These are phyloP conservation scores for Eucalyptus leucophloia DNA, from an alignment of 345 rosid species.

Conservation along the genomic window DNA sequence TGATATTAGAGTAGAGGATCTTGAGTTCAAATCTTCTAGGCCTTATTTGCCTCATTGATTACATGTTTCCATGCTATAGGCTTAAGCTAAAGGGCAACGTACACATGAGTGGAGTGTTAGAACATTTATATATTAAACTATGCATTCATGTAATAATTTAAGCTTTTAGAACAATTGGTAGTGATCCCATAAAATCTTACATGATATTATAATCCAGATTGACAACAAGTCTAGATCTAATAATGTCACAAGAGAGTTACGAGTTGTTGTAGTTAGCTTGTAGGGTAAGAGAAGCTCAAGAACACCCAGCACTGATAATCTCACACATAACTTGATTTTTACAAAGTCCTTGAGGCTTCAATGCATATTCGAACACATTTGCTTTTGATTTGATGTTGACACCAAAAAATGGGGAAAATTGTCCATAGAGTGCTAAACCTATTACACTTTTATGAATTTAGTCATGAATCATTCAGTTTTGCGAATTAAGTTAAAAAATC, in stretches of 20 bases:
- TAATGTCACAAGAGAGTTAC: no score
- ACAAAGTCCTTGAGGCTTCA: background rate
- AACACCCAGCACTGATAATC: background rate
- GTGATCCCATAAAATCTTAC: rapidly evolving
- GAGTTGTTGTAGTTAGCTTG: background rate
- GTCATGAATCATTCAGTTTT: rapidly evolving
- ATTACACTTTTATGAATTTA: no score
- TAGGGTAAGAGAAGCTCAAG: background rate
- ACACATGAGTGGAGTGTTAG: background rate
- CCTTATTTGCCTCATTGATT: background rate
- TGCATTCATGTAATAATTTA: background rate
- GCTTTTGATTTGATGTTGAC: background rate
- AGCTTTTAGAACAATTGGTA: rapidly evolving
- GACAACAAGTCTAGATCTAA: background rate
- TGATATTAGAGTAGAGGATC: background rate
- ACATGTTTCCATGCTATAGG: background rate
- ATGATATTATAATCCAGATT: rapidly evolving
- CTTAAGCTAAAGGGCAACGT: background rate
- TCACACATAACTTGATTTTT: background rate
- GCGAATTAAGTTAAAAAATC: no score
- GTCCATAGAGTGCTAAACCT: rapidly evolving
- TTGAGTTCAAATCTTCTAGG: background rate
- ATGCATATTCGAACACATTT: background rate
- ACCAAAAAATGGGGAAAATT: no score
- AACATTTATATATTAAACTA: no score